phyloP scores from a whole-genome alignment of 352 stramenopile genomes.

The Peronospora destructor region DNA sequence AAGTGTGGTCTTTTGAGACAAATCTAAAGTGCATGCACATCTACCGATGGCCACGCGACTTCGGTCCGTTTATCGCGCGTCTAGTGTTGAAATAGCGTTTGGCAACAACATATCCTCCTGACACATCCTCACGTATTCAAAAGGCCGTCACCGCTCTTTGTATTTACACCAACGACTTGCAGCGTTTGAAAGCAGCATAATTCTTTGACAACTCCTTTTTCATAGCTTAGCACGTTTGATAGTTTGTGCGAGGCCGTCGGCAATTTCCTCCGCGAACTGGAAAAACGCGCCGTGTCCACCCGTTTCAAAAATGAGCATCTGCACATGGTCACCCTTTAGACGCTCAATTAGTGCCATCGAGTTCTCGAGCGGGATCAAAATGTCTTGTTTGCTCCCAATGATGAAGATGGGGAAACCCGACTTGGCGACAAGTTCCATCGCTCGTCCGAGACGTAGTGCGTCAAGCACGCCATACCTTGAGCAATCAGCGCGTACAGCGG shows the following conservation, averaged over 20 bases:
- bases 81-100: neutral
- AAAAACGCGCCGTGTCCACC: conserved; percentile 31
- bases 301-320: conserved; percentile 28
- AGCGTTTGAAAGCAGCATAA: conserved; percentile 1
- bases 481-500: conserved; percentile 30
- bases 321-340: conserved; percentile 25
- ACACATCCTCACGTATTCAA: too few species aligned
- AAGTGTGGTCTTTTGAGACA: neutral
- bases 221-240: conserved; percentile 27
- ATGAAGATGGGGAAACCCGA: conserved; percentile 45
- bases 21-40: conserved; percentile 23
- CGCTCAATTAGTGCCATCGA: conserved; percentile 25
- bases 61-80: conserved; percentile 15
- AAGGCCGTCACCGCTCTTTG: neutral
- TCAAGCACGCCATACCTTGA: conserved; percentile 42
- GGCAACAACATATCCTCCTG: conserved; percentile 2
- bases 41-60: conserved; percentile 21
- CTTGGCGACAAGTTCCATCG: conserved; percentile 31
- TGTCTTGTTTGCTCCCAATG: conserved; percentile 39
- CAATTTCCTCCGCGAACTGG: conserved; percentile 34
- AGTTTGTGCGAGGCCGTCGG: conserved; percentile 23
- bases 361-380: conserved; percentile 38
- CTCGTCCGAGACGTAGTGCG: conserved; percentile 49
- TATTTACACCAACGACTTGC: neutral
- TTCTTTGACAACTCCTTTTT: conserved; percentile 1